Base-by-base conservation (phyloP, 108 stramenopile species). In the Cylindrotheca fusiformis region DNA sequence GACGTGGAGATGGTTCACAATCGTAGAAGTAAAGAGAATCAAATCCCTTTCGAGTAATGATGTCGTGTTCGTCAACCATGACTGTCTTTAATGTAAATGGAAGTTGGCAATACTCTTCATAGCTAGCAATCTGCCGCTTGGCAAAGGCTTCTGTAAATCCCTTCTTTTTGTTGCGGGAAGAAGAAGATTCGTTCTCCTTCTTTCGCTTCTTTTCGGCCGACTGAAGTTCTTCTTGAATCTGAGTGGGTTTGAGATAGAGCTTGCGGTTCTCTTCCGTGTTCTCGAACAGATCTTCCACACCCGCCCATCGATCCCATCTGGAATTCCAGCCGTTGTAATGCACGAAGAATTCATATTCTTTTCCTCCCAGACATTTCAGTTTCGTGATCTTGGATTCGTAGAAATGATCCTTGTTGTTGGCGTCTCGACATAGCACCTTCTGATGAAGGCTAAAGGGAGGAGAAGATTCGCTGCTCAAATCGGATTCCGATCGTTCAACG, bases 241-340 rank as follows among this genome's bases (percentile, higher is more conserved):
- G 22, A 1, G n/a, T 20, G 14, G 0, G 21, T 14, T 5, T 19
- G 28, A 56, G 18, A 32, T 56, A 30, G 14, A 18, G 56, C 21
- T 63, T 72, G 29, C 66, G 55, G 8, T 72, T 78, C 63, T 72
- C 70, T 1, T 18, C 32, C 20, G 67, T 68, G 20, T 30, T 28
- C 33, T 71, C 69, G 36, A 68, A 76, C 19, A 91, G 53, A 22
- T 63, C 68, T 21, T 48, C 27, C 69, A 79, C 82, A 2, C 64
- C 46, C 18, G 84, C 76, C 90, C 90, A 91, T 20, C 84, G 84
- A 84, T 91, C 90, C 86, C 86, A 91, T 31, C 80, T 75, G 1
- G 81, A 80, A 36, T 79, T 83, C 90, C 90, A 91, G 25, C 82
- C 82, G 24, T 74, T 52, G 54, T 79, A 91, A 48, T 91, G 90